Conservation (phyloP, 2,329 filamentous ascomycete genomes). For the Pseudopyrenochaeta lycopersici region DNA sequence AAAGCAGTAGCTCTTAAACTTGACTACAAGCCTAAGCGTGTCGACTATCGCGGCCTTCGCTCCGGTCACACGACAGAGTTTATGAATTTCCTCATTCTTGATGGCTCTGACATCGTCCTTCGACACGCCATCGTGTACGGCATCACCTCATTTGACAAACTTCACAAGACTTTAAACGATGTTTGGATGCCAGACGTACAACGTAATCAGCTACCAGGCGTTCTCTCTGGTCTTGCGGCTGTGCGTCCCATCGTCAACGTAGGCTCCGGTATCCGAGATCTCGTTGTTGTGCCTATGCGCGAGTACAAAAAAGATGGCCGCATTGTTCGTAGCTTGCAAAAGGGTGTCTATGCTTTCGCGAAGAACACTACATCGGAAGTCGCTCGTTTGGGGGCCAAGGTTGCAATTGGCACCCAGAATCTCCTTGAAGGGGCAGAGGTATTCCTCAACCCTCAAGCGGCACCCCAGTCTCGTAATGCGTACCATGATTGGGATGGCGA, state of each 20-base stretch:
- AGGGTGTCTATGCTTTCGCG: conserved; percentile 88
- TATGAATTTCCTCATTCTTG: conserved; percentile 97
- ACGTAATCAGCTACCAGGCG: conserved; percentile 84
- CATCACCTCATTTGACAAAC: conserved; percentile 85
- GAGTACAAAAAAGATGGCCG: conserved; percentile 96
- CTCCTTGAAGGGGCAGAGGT: conserved; percentile 88
- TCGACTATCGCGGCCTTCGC: conserved; percentile 90
- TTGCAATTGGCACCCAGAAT: conserved; percentile 95
- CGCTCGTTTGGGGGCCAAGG: conserved; percentile 92
- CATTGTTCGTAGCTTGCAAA: conserved; percentile 88
- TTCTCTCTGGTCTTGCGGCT: conserved; percentile 87
- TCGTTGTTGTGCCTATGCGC: conserved; percentile 87
- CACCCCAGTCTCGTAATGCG: conserved; percentile 19
- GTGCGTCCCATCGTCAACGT: conserved; percentile 93
- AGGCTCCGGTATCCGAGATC: conserved; percentile 82
- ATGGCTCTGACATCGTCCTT: conserved; percentile 85
- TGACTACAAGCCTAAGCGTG: conserved; percentile 98
- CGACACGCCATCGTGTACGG: conserved; percentile 93
- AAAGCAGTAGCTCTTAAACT: conserved; percentile 83
- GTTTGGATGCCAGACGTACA: conserved; percentile 97
- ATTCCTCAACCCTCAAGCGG: conserved; percentile 64
- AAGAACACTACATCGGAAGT: conserved; percentile 93
- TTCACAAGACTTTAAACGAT: conserved; percentile 90
- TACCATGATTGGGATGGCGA: conserved; percentile 57
- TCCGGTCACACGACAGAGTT: conserved; percentile 97